These are phyloP conservation scores for Diaporthe helianthi DNA, from an alignment of 2,329 filamentous ascomycete species.

Conservation along the genomic window DNA sequence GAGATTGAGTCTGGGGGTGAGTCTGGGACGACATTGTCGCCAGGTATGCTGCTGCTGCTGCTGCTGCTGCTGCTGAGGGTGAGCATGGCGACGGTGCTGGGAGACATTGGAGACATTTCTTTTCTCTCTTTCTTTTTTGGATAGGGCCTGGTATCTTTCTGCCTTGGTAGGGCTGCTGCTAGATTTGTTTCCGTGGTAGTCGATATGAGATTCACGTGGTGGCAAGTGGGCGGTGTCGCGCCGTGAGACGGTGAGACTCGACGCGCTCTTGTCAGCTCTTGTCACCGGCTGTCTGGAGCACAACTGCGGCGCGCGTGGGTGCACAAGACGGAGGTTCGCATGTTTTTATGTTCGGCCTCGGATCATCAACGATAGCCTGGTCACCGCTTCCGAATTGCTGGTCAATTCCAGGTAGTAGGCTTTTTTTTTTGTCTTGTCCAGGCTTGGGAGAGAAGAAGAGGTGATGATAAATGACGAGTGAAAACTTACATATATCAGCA, in stretches of 20 bases:
- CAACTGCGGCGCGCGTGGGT: neutral
- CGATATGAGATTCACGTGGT: neutral
- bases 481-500: slow-evolving; percentile 24
- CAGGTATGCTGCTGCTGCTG: neutral
- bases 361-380: neutral
- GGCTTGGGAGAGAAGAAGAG: neutral
- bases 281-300: slow-evolving; percentile 12
- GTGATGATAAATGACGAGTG: slow-evolving; percentile 2
- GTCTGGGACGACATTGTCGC: neutral
- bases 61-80: neutral
- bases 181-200: neutral
- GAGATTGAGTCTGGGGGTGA: neutral
- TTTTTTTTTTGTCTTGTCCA: no score
- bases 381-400: neutral
- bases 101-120: neutral
- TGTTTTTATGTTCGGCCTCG: neutral
- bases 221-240: neutral
- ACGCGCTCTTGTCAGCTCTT: neutral
- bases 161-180: neutral
- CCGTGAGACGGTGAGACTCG: neutral
- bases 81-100: neutral
- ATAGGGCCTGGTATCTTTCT: neutral
- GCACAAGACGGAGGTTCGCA: neutral
- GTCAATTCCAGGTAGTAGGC: neutral
- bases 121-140: no score